Percentiles rank a stretch among this genome's conserved stretches.
These are phyloP conservation scores for Coniophora puteana DNA, from an alignment of 1,284 basidiomycete species.

Conservation along the genomic window DNA sequence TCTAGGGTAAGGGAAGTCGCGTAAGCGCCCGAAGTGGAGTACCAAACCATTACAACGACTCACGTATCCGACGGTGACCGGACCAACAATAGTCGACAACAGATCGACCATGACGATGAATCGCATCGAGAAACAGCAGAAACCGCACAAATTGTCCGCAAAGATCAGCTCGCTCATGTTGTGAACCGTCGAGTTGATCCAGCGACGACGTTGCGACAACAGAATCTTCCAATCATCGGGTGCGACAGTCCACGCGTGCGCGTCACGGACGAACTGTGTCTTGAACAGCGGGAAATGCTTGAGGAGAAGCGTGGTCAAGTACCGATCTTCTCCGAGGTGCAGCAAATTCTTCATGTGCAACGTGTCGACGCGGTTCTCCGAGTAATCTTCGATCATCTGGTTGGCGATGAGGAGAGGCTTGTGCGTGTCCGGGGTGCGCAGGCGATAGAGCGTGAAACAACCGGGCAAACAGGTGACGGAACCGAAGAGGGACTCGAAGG, in stretches of 20 bases:
- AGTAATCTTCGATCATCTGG: conserved; percentile 88
- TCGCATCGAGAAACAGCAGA: conserved; percentile 98
- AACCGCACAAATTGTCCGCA: conserved; percentile 91
- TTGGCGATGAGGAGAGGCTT: conserved; percentile 89
- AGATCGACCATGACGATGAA: conserved; percentile 98
- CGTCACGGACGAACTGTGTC: conserved; percentile 93
- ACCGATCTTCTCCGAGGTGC: conserved; percentile 98
- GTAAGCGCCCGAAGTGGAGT: conserved; percentile 9
- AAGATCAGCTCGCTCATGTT: conserved; percentile 93
- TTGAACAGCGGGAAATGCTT: conserved; percentile 93
- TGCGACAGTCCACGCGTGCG: conserved; percentile 88
- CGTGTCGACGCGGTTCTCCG: conserved; percentile 95
- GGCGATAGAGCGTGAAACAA: conserved; percentile 94
- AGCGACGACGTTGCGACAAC: conserved; percentile 95
- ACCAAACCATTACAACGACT: conserved; percentile 31
- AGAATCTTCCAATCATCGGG: conserved; percentile 93
- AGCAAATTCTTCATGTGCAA: conserved; percentile 97
- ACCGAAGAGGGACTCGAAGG: conserved; percentile 95
- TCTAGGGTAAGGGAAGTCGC: conserved; percentile 47
- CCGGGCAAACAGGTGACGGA: conserved; percentile 98
- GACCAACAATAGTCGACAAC: conserved; percentile 82
- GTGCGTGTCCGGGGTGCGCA: conserved; percentile 90
- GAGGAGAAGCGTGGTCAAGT: conserved; percentile 91
- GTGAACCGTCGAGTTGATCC: conserved; percentile 99
- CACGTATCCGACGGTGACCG: conserved; percentile 93